Evolutionary conservation across 2,329 filamentous ascomycete genomes (phyloP), one percentile per base, ranked within the genome.

Genomic region (Clonostachys byssicola): DNA sequence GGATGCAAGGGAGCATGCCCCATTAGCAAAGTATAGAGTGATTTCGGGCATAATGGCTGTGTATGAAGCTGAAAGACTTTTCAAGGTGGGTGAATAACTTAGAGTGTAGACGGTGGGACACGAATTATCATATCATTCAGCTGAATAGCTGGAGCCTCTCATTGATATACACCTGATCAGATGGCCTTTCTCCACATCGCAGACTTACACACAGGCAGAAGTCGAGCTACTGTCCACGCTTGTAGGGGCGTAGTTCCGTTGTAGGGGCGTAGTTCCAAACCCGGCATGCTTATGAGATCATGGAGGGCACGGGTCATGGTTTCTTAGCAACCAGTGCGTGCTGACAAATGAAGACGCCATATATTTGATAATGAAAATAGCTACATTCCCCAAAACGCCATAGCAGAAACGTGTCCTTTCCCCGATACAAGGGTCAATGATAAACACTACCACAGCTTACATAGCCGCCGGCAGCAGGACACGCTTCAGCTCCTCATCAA

Each of bases 1-100:
- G 0, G 62, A 50, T 5, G 56, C 54, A 1, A 64, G 30, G 8
- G 65, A 57, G 47, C 64, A 66, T 6, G 63, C 46, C 16, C 62
- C 61, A 20, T 60, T 53, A 17, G 40, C 47, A 13, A 51, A 52
- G 50, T 66, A 68, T 6, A 68, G 57, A 8, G 54, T 61, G 1
- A 63, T 41, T 7, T 49, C 46, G 3, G 60, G 40, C 45, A 58
- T 53, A 5, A 45, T 54, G 9, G 6, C n/a, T 3, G 36, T 18
- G 14, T 39, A 18, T 39, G 36, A 8, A 39, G 36, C 12, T 10
- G 36, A 39, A 18, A 18, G 14, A 18, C 10, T n/a, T 39, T 12
- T 39, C 7, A 39, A 18, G 14, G 36, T n/a, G 36, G 10, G 36
- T 39, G 12, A 39, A 7, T 39, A 18, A 10, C 12, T 39, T 39